Base-by-base conservation (phyloP, 768 basidiomycete genomes). In the Asterophora parasitica region DNA sequence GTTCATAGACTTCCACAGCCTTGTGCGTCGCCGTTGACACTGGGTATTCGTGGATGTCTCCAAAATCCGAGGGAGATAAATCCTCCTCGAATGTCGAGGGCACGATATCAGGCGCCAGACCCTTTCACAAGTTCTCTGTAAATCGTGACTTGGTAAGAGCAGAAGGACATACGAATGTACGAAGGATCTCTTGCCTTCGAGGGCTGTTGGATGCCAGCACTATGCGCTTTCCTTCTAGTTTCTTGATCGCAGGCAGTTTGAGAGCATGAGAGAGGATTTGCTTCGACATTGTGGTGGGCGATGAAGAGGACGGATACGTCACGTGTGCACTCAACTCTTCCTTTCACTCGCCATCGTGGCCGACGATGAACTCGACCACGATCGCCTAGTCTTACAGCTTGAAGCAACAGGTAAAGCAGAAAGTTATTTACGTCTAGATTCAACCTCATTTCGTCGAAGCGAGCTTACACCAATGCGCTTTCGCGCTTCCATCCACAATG, bases 121-220 rank as follows among this genome's bases (percentile, higher is more conserved):
- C 73, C 73, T 74, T 23, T 23, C 6, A 23, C 23, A 49, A 10
- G 43, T 13, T 15, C 3, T 15, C 15, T 48, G 37, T 38, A 42
- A 46, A 35, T 36, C 36, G 4, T 23, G 27, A 16, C 37, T 28
- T 30, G 43, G 36, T 26, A 33, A 19, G 12, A 31, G 6, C 7
- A 38, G 16, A 27, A 40, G 48, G 41, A 77, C 85, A 61, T 64
- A 93, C 92, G 58, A 87, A 78, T 5, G 77, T 83, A 45, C 72
- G 75, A 16, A 97, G 77, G 50, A 95, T 91, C 46, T 92, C 91
- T 59, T 78, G 82, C 58, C 93, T 74, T 55, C 93, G 76, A 1
- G 92, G 89, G 56, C 90, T 93, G 48, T 80, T 83, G 4, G 92
- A 95, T 0, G 93, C 93, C 1, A 97, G 74, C 2, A 96, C 69